phyloP scores from a whole-genome alignment of 2,329 filamentous ascomycete species.

The Talaromyces verruculosus region DNA sequence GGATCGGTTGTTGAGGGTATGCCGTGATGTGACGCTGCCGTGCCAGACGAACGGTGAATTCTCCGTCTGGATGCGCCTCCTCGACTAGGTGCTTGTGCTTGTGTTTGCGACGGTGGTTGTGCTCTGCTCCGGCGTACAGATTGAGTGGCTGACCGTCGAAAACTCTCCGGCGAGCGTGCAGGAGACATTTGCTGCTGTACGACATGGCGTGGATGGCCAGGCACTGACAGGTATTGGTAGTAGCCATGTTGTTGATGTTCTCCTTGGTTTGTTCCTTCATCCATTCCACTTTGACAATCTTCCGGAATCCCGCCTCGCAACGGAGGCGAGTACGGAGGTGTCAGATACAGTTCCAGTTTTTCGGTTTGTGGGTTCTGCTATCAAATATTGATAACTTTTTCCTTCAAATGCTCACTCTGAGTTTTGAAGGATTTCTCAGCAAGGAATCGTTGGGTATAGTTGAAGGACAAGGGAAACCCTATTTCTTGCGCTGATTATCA shows the following conservation, averaged over 20 bases:
- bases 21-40: slow-evolving; percentile 34
- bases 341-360: slow-evolving; percentile 67
- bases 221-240: slow-evolving; percentile 58
- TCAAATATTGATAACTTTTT: neutral
- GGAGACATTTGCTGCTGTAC: slow-evolving; percentile 48
- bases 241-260: slow-evolving; percentile 67
- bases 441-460: neutral
- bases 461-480: neutral
- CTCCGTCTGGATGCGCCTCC: slow-evolving; percentile 12
- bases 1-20: slow-evolving; percentile 31
- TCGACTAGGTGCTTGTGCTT: slow-evolving; percentile 1
- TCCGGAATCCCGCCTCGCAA: slow-evolving; percentile 56
- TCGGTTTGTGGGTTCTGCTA: slow-evolving; percentile 28
- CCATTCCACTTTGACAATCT: slow-evolving; percentile 66
- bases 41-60: slow-evolving; percentile 27
- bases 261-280: slow-evolving; percentile 70
- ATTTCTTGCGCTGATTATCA: neutral
- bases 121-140: slow-evolving; percentile 6
- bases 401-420: neutral
- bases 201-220: slow-evolving; percentile 51
- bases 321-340: slow-evolving; percentile 64
- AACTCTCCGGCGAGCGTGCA: slow-evolving; percentile 48
- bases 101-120: neutral
- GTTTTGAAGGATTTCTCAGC: neutral
- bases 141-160: slow-evolving; percentile 33